Base-by-base conservation (phyloP, 495 filamentous ascomycete species). In the Penicillium manginii region DNA sequence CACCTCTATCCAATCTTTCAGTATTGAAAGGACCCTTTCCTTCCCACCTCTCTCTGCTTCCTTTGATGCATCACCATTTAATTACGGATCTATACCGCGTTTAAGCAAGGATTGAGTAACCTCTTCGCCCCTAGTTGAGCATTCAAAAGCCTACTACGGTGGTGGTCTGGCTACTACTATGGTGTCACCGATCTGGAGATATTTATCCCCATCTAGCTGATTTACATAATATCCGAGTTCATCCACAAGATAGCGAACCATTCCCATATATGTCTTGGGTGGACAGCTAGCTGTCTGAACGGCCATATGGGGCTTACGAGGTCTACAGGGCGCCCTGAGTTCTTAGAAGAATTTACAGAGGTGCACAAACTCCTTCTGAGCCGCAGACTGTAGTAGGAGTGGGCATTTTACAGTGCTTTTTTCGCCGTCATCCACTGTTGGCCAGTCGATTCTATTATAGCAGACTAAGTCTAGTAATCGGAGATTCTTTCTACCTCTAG, bases 121-220 rank as follows among this genome's bases (percentile, higher is more conserved):
- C n/a, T n/a, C n/a, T n/a, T n/a, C n/a, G n/a, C n/a, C n/a, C n/a
- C n/a, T n/a, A n/a, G n/a, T n/a, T n/a, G n/a, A n/a, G n/a, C n/a
- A n/a, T n/a, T n/a, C n/a, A n/a, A n/a, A n/a, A n/a, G n/a, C n/a
- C n/a, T n/a, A n/a, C n/a, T n/a, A n/a, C n/a, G n/a, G n/a, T n/a
- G n/a, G n/a, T n/a, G n/a, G n/a, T n/a, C n/a, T n/a, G n/a, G n/a
- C n/a, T n/a, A n/a, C n/a, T n/a, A n/a, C n/a, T n/a, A n/a, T n/a
- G n/a, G n/a, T n/a, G n/a, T n/a, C n/a, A n/a, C n/a, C n/a, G n/a
- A n/a, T n/a, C n/a, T n/a, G n/a, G n/a, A n/a, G n/a, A n/a, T n/a
- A n/a, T n/a, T n/a, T 50, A 32, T 50, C 48, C 17, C 23, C 26
- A 50, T 50, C 48, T 23, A 32, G 15, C n/a, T 50, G 48, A 50